A percentile compares a stretch with the other conserved stretches of the same genome.
Conservation (phyloP, 257 asterid genomes). For the Paulownia fortunei region DNA sequence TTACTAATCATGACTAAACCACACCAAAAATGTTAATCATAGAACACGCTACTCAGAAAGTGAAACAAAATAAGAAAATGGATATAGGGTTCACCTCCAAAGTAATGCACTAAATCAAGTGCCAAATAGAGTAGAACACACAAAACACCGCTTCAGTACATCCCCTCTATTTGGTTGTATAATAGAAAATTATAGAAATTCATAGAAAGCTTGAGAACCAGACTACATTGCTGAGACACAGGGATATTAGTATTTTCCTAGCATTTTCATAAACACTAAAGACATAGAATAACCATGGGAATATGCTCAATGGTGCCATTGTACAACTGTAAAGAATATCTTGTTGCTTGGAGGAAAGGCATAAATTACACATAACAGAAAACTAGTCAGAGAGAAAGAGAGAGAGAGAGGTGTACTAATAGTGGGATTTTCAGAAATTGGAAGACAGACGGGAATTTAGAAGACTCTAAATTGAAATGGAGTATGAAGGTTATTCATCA, state of each 20-base stretch:
- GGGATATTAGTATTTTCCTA: neutral
- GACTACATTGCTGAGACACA: neutral
- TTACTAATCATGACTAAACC: constrained; percentile 6
- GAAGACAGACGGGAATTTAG: neutral
- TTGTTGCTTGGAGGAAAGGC: constrained; percentile 3
- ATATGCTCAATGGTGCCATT: constrained; percentile 16
- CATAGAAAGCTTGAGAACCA: neutral
- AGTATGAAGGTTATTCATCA: neutral
- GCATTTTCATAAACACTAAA: neutral
- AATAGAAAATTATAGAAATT: neutral
- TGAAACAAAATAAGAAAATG: neutral
- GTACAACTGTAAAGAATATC: constrained; percentile 2
- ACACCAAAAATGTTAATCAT: neutral
- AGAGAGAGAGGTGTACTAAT: neutral
- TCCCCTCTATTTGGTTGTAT: constrained; percentile 3
- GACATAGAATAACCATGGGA: neutral
- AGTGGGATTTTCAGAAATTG: neutral
- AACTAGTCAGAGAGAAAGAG: neutral
- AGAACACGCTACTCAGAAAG: neutral
- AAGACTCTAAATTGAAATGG: neutral
- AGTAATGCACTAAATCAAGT: constrained; percentile 11
- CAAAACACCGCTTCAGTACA: neutral
- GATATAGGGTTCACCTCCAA: neutral
- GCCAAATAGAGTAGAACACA: neutral
- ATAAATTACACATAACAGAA: neutral